These are phyloP conservation scores for Neofusicoccum sp. DNA, from an alignment of 2,329 filamentous ascomycete genomes.

Conservation along the genomic window DNA sequence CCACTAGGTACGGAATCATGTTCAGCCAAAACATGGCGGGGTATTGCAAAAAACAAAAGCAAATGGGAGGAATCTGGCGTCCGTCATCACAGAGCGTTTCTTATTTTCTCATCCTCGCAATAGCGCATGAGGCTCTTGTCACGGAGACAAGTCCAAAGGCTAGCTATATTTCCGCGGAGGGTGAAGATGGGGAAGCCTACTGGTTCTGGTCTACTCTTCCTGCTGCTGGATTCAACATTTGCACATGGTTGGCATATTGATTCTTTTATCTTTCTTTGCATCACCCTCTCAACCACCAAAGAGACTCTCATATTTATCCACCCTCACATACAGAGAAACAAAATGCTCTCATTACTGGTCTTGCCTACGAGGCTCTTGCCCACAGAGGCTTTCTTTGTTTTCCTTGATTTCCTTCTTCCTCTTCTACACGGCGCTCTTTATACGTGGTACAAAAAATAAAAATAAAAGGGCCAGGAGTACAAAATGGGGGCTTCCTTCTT, in stretches of 20 bases:
- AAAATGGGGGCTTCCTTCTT: no score
- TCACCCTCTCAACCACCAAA: no score
- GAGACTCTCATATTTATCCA: no score
- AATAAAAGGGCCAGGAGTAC: no score
- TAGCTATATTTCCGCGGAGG: neutral
- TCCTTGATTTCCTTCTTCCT: no score
- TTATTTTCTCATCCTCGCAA: neutral
- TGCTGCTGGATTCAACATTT: neutral
- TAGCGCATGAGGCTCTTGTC: constrained; percentile 5
- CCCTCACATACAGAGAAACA: no score
- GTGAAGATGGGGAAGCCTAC: neutral
- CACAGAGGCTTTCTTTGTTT: no score
- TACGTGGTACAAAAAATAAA: no score
- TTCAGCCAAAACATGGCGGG: constrained; percentile 1
- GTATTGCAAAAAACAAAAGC: neutral
- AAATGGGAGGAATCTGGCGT: constrained; percentile 9
- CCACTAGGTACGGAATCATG: constrained; percentile 13
- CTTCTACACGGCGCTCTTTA: no score
- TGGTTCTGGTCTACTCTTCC: neutral
- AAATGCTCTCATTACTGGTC: no score
- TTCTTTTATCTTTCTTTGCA: neutral
- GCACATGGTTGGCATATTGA: constrained; percentile 12
- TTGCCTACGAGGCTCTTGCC: no score
- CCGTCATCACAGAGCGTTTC: constrained; percentile 11
- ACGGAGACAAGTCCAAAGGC: neutral